Evolutionary conservation across 768 basidiomycete species (phyloP).

Genomic region (Phaeotremella skinneri): DNA sequence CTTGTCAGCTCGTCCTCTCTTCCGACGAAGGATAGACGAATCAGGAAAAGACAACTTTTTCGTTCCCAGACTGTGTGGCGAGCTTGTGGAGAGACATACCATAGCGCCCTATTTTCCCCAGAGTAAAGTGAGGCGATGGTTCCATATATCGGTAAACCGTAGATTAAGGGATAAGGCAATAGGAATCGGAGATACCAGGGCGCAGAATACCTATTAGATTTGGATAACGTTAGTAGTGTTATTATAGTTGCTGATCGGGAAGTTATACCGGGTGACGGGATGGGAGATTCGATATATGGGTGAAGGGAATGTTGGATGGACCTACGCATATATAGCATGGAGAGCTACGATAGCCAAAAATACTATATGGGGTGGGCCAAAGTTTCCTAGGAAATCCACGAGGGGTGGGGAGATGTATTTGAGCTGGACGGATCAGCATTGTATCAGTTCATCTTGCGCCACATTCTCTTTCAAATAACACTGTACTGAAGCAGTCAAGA

Average conservation of each 20-base stretch:
- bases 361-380: conserved; percentile 28
- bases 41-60: not conserved
- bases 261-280: not conserved
- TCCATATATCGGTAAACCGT: conserved; percentile 28
- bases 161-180: conserved; percentile 23
- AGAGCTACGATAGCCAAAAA: conserved; percentile 21
- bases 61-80: not conserved
- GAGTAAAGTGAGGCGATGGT: conserved; percentile 16
- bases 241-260: not conserved
- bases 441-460: not conserved
- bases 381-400: conserved; percentile 27
- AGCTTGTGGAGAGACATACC: conserved; percentile 14
- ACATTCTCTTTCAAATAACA: not conserved
- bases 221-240: not conserved
- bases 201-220: conserved; percentile 10
- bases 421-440: conserved; percentile 20
- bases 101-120: conserved; percentile 18
- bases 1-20: not conserved
- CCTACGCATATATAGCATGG: conserved; percentile 35
- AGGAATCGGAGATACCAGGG: conserved; percentile 41
- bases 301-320: not conserved
- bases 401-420: conserved; percentile 30
- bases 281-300: not conserved
- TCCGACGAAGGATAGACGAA: conserved; percentile 7
- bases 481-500: conserved; percentile 1